phyloP scores from a whole-genome alignment of 805 yeast species.

The Ascoidea rubescens region DNA sequence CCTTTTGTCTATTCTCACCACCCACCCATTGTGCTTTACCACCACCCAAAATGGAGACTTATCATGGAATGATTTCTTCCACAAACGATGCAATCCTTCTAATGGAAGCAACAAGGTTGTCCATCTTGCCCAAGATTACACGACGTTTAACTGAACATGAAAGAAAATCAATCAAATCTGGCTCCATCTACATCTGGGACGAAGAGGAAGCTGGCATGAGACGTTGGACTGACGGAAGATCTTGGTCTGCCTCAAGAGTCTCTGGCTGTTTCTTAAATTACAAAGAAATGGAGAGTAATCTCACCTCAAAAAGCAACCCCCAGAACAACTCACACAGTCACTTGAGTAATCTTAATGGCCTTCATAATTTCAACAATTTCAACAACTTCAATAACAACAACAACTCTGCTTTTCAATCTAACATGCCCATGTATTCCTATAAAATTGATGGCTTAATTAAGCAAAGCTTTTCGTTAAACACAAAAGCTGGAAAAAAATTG shows the following conservation, averaged over 20 bases:
- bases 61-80: conserved; percentile 42
- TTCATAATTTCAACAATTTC: conserved; percentile 6
- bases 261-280: conserved; percentile 48
- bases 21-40: too few species aligned
- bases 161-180: conserved; percentile 36
- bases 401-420: background rate
- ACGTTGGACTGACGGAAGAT: conserved; percentile 68
- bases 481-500: conserved; percentile 35
- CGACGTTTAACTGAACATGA: conserved; percentile 46
- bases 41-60: conserved; percentile 33
- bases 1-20: too few species aligned
- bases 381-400: background rate
- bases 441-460: conserved; percentile 45
- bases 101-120: conserved; percentile 49
- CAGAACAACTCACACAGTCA: background rate
- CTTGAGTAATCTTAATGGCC: too few species aligned
- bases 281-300: conserved; percentile 35
- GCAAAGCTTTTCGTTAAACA: conserved; percentile 46
- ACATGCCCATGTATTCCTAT: conserved; percentile 17
- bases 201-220: conserved; percentile 59
- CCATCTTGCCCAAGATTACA: conserved; percentile 41
- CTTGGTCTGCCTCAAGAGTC: conserved; percentile 64
- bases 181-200: conserved; percentile 59
- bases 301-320: conserved; percentile 9
- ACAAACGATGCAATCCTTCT: conserved; percentile 50